Conservation (phyloP, 2,329 filamentous ascomycete genomes). For the Allantophomopsis cytisporea region DNA sequence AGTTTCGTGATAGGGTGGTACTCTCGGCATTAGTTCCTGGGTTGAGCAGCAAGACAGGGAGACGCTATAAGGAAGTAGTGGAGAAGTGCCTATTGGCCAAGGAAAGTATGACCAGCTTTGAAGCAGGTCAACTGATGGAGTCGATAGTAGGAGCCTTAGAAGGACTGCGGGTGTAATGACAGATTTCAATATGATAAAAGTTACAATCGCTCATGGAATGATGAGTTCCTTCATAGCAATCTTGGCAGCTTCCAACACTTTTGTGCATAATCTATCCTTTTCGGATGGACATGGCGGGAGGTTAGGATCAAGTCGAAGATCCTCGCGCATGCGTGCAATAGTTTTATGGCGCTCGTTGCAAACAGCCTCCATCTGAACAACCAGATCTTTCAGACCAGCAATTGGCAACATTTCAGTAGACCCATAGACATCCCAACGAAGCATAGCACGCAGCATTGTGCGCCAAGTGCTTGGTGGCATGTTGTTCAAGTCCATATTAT, state of each 20-base stretch:
- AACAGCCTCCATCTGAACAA: slow-evolving; percentile 36
- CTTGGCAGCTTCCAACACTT: slow-evolving; percentile 39
- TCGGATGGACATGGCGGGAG: slow-evolving; percentile 7
- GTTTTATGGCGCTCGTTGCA: slow-evolving; percentile 32
- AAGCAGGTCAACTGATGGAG: slow-evolving; percentile 26
- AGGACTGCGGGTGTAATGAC: slow-evolving; percentile 18
- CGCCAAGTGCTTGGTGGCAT: slow-evolving; percentile 42
- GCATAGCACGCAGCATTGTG: slow-evolving; percentile 34
- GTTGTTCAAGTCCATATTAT: not conserved
- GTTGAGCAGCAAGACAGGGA: slow-evolving; percentile 26
- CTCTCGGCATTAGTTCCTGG: slow-evolving; percentile 25
- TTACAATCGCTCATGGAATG: slow-evolving; percentile 28
- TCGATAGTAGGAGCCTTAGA: slow-evolving; percentile 26
- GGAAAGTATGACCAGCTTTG: slow-evolving; percentile 22
- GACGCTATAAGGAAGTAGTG: slow-evolving; percentile 25
- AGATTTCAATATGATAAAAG: not conserved
- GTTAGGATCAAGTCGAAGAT: slow-evolving; percentile 15
- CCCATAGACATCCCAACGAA: slow-evolving; percentile 45
- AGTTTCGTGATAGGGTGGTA: slow-evolving; percentile 28
- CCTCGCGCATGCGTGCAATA: slow-evolving; percentile 28
- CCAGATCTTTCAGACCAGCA: slow-evolving; percentile 37
- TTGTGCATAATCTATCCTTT: slow-evolving; percentile 28
- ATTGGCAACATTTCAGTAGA: slow-evolving; percentile 14
- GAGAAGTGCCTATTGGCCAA: slow-evolving; percentile 24
- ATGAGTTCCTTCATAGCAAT: slow-evolving; percentile 37